A percentile compares a stretch with the other conserved stretches of the same genome.
Conservation (phyloP, 805 yeast genomes). For the Pichia cabralensis region DNA sequence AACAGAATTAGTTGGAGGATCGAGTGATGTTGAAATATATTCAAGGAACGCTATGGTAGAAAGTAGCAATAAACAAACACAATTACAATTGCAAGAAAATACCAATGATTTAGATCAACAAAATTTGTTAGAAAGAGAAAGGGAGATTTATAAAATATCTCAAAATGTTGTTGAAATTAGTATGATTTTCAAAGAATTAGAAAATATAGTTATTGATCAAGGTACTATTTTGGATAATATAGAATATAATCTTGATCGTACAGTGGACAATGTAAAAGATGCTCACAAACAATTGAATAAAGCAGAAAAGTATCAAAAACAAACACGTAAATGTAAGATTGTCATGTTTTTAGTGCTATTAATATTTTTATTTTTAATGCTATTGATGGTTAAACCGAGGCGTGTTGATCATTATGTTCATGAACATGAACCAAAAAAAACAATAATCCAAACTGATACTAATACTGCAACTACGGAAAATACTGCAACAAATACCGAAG, state of each 20-base stretch:
- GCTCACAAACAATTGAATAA: constrained; percentile 70
- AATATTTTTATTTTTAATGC: constrained; percentile 59
- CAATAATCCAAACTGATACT: not conserved
- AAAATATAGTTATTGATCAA: constrained; percentile 85
- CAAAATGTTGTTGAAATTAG: constrained; percentile 91
- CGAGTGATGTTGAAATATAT: constrained; percentile 32
- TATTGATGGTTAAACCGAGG: constrained; percentile 59
- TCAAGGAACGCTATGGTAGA: constrained; percentile 41
- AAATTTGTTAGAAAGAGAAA: constrained; percentile 63
- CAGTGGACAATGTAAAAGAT: constrained; percentile 63
- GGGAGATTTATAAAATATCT: constrained; percentile 83
- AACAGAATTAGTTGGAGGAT: not conserved
- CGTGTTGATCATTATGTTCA: constrained; percentile 22
- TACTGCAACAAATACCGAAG: not conserved
- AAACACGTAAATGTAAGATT: constrained; percentile 84
- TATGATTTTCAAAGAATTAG: constrained; percentile 88
- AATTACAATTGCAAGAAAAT: constrained; percentile 28
- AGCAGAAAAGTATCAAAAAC: constrained; percentile 75
- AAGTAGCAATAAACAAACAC: constrained; percentile 15
- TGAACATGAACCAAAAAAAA: constrained; percentile 6
- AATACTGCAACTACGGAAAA: not conserved
- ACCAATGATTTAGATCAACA: constrained; percentile 62
- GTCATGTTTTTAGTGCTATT: constrained; percentile 64
- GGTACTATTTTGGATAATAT: constrained; percentile 90
- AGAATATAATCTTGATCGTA: constrained; percentile 79